Percentiles rank a stretch among this genome's conserved stretches.
phyloP scores from a whole-genome alignment of 2,329 filamentous ascomycete genomes.

The Penicillium sp. region DNA sequence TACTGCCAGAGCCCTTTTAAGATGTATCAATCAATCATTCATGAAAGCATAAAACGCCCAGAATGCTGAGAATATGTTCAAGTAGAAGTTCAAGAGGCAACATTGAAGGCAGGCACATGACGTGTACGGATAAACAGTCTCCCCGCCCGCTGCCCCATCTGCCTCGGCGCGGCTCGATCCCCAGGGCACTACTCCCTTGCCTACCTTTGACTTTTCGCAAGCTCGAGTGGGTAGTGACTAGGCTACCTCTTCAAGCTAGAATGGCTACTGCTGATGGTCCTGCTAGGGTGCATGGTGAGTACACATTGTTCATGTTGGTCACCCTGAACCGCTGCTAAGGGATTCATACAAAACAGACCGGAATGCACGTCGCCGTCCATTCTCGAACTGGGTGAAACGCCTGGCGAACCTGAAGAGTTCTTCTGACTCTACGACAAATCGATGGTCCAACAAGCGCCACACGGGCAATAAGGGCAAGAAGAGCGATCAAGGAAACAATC shows the following conservation, averaged over 20 bases:
- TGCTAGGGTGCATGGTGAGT: constrained; percentile 48
- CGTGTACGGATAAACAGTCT: constrained; percentile 26
- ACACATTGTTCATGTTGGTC: constrained; percentile 4
- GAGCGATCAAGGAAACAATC: constrained; percentile 73
- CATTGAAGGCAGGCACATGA: constrained; percentile 21
- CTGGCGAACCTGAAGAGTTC: constrained; percentile 81
- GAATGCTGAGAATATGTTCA: not conserved
- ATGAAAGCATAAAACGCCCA: not conserved
- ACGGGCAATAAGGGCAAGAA: constrained; percentile 54
- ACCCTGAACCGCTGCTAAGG: constrained; percentile 13
- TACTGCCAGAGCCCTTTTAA: not conserved
- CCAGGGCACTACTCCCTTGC: constrained; percentile 3
- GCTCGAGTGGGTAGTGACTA: constrained; percentile 1
- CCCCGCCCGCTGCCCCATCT: constrained; percentile 15
- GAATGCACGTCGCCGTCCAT: constrained; percentile 75
- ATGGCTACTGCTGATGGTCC: constrained; percentile 40
- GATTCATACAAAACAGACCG: constrained; percentile 56
- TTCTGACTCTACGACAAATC: constrained; percentile 52
- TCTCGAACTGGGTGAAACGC: constrained; percentile 91
- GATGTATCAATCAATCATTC: not conserved
- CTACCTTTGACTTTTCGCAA: constrained; percentile 9
- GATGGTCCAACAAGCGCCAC: constrained; percentile 42
- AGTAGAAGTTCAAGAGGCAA: constrained; percentile 4
- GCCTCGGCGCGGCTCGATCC: constrained; percentile 15
- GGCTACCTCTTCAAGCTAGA: constrained; percentile 9